These are phyloP conservation scores for Cladosporium sp. DNA, from an alignment of 2,329 filamentous ascomycete genomes.

Conservation along the genomic window DNA sequence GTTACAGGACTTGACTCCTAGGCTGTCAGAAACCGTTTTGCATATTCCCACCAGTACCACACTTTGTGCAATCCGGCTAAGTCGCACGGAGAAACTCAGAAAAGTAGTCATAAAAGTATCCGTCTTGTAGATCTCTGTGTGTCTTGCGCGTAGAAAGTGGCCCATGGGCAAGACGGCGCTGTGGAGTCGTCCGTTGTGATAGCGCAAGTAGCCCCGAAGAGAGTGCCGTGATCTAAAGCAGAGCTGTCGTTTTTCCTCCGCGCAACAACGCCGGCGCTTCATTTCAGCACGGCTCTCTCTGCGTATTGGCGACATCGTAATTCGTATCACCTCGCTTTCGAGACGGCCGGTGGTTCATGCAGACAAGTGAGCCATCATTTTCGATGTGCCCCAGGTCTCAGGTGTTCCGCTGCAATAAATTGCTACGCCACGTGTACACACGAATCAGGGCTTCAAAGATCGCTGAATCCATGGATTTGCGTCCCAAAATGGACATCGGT, in stretches of 20 bases:
- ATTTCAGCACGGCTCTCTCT: not conserved
- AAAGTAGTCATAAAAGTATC: not conserved
- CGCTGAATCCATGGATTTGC: not conserved
- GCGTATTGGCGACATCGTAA: not conserved
- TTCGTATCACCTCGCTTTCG: not conserved
- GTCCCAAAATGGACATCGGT: not conserved
- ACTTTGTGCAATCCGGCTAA: not conserved
- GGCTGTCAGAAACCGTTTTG: not conserved
- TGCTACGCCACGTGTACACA: not conserved
- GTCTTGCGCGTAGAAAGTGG: not conserved
- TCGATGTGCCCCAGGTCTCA: not conserved
- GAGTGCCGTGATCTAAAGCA: not conserved
- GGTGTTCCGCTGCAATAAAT: not conserved
- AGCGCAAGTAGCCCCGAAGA: not conserved
- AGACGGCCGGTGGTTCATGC: conserved; percentile 6
- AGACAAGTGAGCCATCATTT: not conserved
- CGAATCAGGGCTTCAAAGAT: not conserved
- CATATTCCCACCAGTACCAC: conserved; percentile 1
- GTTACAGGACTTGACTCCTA: not conserved
- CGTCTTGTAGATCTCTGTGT: not conserved
- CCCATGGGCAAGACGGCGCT: conserved; percentile 2
- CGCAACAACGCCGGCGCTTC: conserved; percentile 5
- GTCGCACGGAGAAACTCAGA: not conserved
- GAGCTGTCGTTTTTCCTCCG: not conserved
- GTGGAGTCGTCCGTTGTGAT: not conserved